Base-by-base conservation (phyloP, 202 grass and related monocot species). In the Schoenoplectus tabernaemontani region DNA sequence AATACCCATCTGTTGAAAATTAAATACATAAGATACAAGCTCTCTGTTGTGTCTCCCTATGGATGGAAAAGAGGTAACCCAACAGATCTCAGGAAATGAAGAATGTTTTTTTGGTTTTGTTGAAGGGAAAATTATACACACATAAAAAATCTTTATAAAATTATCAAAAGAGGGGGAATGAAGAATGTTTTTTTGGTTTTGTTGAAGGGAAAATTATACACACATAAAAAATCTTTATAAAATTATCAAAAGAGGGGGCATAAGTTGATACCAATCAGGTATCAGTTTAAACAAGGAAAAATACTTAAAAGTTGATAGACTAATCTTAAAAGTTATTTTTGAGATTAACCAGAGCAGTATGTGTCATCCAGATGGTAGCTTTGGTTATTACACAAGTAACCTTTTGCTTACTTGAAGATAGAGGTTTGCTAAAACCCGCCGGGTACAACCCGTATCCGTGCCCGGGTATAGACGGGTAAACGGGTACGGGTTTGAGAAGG, bases 1-100 rank as follows among this genome's bases (percentile, higher is more conserved):
- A 76, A 97, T 82, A 7, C 94, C 94, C 91, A 93, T 92, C 94
- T 97, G 81, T 62, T 8, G 50, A 86, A 46, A 83, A 38, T 9
- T 44, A 12, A 38, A 13, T 17, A 71, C 16, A 54, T 36, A 71
- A 78, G 78, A 64, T 17, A 1, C 20, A 26, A 67, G 5, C 5
- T 80, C 16, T 66, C 34, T 66, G 2, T 39, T 33, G 41, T 3
- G 53, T 57, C 19, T 64, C 15, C n/a, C 17, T 33, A 46, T 24
- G 10, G 22, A 26, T 23, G n/a, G 19, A 50, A 73, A 51, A 32
- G 1, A 32, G 20, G 34, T n/a, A 19, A 38, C 63, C 36, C 7
- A 7, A 66, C 1, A 66, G 34, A 41, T 19, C 6, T 66, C 36
- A 20, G 36, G 63, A 39, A 41, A 66, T 20, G 36, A 41, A 41